Conservation (phyloP, 2,329 filamentous ascomycete species). For the Pseudogymnoascus verrucosus region DNA sequence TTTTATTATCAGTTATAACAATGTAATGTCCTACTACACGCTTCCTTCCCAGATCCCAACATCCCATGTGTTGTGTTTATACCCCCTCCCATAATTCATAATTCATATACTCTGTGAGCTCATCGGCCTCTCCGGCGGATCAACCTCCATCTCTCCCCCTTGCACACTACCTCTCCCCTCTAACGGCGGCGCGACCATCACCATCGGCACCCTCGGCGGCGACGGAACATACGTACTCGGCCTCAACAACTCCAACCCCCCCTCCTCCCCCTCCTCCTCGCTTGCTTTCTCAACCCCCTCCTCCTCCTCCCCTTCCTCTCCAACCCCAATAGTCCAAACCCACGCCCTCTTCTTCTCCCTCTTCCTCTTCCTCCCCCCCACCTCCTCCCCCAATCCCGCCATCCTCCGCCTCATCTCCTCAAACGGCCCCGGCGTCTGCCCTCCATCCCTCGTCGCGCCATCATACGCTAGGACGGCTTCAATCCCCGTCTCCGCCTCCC, state of each 20-base stretch:
- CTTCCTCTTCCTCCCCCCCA: constrained; percentile 41
- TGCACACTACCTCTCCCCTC: background rate
- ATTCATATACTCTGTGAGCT: background rate
- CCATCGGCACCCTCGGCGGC: background rate
- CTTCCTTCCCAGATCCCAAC: background rate
- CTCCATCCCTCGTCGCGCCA: constrained; percentile 51
- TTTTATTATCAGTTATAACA: background rate
- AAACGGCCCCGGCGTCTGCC: constrained; percentile 54
- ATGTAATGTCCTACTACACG: background rate
- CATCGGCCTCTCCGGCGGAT: background rate
- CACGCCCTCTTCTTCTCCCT: constrained; percentile 55
- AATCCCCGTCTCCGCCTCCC: constrained; percentile 14
- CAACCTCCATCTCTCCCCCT: background rate
- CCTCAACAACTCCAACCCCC: background rate
- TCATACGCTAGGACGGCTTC: constrained; percentile 44
- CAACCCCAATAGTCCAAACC: constrained; percentile 58
- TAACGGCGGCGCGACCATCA: background rate
- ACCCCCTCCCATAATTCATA: background rate
- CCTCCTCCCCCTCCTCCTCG: background rate
- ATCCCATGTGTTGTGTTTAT: background rate
- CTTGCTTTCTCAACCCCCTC: too few species aligned
- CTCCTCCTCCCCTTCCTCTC: constrained; percentile 36
- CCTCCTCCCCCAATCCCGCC: constrained; percentile 37
- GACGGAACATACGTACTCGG: background rate
- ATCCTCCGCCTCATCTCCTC: constrained; percentile 55